Conservation (phyloP, 257 asterid genomes). For the Solanum gandarillasii region DNA sequence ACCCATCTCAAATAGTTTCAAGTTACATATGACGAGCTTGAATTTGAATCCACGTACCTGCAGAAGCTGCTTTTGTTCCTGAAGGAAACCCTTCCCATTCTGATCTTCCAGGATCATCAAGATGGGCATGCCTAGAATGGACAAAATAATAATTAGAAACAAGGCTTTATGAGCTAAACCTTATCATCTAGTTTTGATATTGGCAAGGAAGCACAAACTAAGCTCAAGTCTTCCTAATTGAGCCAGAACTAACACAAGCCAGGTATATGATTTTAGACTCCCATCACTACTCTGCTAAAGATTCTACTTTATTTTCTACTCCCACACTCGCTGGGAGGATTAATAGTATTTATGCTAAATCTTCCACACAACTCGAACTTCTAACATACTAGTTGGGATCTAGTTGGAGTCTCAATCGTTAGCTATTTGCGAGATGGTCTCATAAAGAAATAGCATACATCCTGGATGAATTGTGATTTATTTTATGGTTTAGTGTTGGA, state of each 20-base stretch:
- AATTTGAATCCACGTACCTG: slow-evolving; percentile 40
- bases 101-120: slow-evolving; percentile 92
- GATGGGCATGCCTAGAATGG: slow-evolving; percentile 69
- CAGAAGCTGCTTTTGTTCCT: slow-evolving; percentile 97
- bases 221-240: background rate
- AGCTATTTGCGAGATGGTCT: background rate
- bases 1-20: background rate
- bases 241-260: background rate
- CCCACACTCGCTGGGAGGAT: background rate
- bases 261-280: background rate
- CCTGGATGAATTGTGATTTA: background rate
- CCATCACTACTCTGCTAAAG: background rate
- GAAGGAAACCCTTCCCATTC: slow-evolving; percentile 99
- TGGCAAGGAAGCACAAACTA: background rate
- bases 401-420: background rate
- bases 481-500: background rate
- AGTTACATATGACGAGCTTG: background rate
- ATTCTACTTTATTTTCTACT: background rate
- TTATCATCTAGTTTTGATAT: background rate
- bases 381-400: background rate
- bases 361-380: background rate
- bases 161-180: background rate
- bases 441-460: background rate
- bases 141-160: background rate
- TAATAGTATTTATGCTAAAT: background rate